These are phyloP conservation scores for Allomyces javanicus DNA, from an alignment of 192 early-diverging fungal genomes.

Conservation along the genomic window DNA sequence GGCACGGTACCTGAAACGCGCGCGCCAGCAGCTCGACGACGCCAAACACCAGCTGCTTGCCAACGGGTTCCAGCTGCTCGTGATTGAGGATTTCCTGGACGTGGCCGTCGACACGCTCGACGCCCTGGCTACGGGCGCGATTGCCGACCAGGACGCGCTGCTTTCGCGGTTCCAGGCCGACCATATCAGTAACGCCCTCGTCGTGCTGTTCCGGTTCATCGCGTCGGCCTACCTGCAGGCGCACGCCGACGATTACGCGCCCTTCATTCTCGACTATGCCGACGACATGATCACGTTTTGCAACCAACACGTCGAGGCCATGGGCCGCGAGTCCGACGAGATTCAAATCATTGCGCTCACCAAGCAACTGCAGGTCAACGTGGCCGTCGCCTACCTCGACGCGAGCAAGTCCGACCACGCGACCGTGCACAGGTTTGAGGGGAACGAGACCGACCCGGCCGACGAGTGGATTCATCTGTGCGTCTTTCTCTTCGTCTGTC, in stretches of 20 bases:
- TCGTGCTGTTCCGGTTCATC: constrained; percentile 32
- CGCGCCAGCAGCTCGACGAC: constrained; percentile 14
- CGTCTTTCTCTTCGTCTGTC: no score
- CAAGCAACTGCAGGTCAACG: constrained; percentile 36
- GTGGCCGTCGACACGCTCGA: constrained; percentile 22
- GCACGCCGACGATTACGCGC: constrained; percentile 32
- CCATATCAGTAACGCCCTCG: constrained; percentile 34
- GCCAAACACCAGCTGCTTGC: constrained; percentile 18
- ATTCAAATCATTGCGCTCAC: constrained; percentile 58
- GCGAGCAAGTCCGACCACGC: neutral
- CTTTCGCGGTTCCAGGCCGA: constrained; percentile 28
- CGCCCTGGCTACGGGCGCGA: constrained; percentile 5
- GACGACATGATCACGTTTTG: constrained; percentile 21
- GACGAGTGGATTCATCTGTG: neutral
- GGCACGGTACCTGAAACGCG: constrained; percentile 7
- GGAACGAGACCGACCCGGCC: neutral
- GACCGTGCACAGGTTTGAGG: neutral
- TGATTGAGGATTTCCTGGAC: constrained; percentile 34
- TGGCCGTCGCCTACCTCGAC: constrained; percentile 21
- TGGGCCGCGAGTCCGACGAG: constrained; percentile 55
- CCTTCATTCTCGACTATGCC: constrained; percentile 26
- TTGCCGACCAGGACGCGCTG: constrained; percentile 16
- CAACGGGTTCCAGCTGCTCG: constrained; percentile 22
- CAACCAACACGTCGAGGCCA: constrained; percentile 28
- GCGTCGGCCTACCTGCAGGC: constrained; percentile 33